Conservation (phyloP, 1,139 yeast species). For the Debaryomyces robertsiae region DNA sequence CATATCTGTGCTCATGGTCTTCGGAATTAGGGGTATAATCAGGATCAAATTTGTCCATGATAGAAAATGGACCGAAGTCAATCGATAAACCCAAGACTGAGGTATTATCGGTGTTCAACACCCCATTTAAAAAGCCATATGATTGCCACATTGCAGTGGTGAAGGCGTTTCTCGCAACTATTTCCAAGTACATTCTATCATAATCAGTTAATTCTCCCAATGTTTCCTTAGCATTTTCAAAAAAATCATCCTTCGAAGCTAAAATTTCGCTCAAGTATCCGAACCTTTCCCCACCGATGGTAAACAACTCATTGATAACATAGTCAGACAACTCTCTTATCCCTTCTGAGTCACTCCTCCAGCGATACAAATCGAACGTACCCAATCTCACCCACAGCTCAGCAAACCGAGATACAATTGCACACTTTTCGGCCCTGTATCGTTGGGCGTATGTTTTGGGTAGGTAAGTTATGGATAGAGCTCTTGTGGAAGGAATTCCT, state of each 20-base stretch:
- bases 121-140: constrained; percentile 93
- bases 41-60: constrained; percentile 83
- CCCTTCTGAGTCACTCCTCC: constrained; percentile 70
- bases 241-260: constrained; percentile 23
- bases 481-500: constrained; percentile 87
- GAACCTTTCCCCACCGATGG: constrained; percentile 35
- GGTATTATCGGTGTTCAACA: constrained; percentile 90
- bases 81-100: constrained; percentile 82
- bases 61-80: constrained; percentile 95
- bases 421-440: constrained; percentile 74
- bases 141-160: constrained; percentile 87
- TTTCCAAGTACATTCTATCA: constrained; percentile 71
- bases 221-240: constrained; percentile 19
- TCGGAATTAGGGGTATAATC: constrained; percentile 88
- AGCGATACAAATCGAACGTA: constrained; percentile 80
- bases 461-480: constrained; percentile 67
- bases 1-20: constrained; percentile 71
- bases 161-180: constrained; percentile 69
- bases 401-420: constrained; percentile 82
- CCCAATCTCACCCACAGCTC: constrained; percentile 88
- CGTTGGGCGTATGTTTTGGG: constrained; percentile 82
- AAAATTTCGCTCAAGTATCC: constrained; percentile 30
- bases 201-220: constrained; percentile 58
- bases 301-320: constrained; percentile 67
- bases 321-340: constrained; percentile 68